A percentile compares a stretch with the other conserved stretches of the same genome.
Conservation (phyloP, 352 stramenopile species). For the Aphanomyces stellatus region DNA sequence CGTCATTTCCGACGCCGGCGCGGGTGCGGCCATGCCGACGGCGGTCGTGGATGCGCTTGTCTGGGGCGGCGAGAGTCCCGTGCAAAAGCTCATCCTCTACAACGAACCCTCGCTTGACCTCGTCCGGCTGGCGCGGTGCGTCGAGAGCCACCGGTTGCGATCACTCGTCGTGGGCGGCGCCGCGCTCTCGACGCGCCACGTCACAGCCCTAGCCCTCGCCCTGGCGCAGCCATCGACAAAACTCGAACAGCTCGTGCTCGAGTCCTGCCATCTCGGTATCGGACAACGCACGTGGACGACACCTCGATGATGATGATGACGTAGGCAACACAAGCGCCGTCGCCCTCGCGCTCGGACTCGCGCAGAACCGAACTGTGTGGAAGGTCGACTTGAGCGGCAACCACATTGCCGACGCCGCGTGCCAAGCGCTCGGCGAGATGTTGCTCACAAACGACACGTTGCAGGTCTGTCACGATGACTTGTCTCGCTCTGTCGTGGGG, state of each 20-base stretch:
- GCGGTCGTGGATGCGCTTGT: constrained; percentile 44
- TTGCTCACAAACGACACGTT: constrained; percentile 33
- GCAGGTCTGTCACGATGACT: constrained; percentile 21
- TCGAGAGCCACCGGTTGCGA: constrained; percentile 31
- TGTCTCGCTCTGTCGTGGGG: no score
- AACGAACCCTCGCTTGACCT: constrained; percentile 35
- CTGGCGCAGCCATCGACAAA: constrained; percentile 39
- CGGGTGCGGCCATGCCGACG: constrained; percentile 22
- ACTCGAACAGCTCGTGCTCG: constrained; percentile 62
- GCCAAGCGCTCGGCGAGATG: constrained; percentile 27
- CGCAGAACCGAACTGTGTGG: constrained; percentile 41
- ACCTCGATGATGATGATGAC: not conserved
- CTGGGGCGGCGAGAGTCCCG: constrained; percentile 24
- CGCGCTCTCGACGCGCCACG: constrained; percentile 25
- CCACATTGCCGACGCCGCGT: constrained; percentile 46
- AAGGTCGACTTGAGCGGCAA: constrained; percentile 69
- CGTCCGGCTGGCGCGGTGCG: constrained; percentile 26
- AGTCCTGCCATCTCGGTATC: constrained; percentile 38
- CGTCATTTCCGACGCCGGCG: constrained; percentile 45
- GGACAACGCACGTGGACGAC: not conserved
- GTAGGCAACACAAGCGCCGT: constrained; percentile 34
- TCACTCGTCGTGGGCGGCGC: constrained; percentile 61
- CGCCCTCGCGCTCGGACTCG: constrained; percentile 41
- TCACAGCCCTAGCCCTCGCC: constrained; percentile 38
- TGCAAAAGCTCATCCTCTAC: constrained; percentile 64